A percentile compares a stretch with the other conserved stretches of the same genome.
Evolutionary conservation across 805 yeast species (phyloP).

Genomic region (Zygoascus ofunaensis): DNA sequence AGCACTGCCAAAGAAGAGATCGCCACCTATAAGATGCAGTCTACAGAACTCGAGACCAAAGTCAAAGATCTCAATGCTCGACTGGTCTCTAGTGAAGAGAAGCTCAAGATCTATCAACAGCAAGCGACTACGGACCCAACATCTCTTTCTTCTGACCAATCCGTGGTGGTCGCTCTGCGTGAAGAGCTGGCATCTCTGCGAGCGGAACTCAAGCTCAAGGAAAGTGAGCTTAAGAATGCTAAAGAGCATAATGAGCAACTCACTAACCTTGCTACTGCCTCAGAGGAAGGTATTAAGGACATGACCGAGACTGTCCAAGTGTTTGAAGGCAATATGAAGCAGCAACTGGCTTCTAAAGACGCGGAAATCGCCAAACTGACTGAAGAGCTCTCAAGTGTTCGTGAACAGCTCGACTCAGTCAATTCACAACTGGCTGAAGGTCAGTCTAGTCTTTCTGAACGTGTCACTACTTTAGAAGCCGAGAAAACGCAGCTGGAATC

Average conservation of each 20-base stretch:
- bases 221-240: conserved; percentile 47
- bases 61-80: conserved; percentile 28
- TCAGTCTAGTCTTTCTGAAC: conserved; percentile 18
- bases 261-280: conserved; percentile 51
- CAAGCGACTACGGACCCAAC: conserved; percentile 26
- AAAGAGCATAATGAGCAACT: conserved; percentile 52
- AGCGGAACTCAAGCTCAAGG: conserved; percentile 38
- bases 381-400: conserved; percentile 18
- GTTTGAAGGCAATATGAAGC: conserved; percentile 39
- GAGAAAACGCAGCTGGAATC: conserved; percentile 16
- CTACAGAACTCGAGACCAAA: conserved; percentile 35
- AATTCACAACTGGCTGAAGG: conserved; percentile 16
- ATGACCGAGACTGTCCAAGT: conserved; percentile 31
- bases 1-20: conserved; percentile 35
- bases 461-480: conserved; percentile 15
- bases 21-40: conserved; percentile 31
- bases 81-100: conserved; percentile 23
- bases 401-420: conserved; percentile 14
- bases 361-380: conserved; percentile 3
- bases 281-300: conserved; percentile 54
- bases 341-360: conserved; percentile 15
- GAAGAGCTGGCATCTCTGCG: conserved; percentile 28
- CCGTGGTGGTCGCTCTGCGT: conserved; percentile 18
- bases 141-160: conserved; percentile 20
- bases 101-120: conserved; percentile 16